Evolutionary conservation across 23 red algal genomes (phyloP).

Genomic region (Gracilaria domingensis): DNA sequence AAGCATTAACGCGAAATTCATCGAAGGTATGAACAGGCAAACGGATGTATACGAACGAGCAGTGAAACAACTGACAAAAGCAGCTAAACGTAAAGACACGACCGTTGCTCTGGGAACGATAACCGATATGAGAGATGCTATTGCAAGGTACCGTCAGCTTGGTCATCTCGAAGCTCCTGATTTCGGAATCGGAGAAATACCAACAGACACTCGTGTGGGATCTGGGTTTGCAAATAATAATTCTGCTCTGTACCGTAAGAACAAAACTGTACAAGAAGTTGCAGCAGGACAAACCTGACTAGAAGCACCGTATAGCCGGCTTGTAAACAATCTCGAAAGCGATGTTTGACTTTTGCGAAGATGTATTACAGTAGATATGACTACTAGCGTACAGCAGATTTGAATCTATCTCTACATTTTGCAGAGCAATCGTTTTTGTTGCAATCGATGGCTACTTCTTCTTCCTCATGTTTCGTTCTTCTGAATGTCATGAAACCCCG

Average conservation of each 20-base stretch:
- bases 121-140: constrained; percentile 58
- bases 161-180: constrained; percentile 70
- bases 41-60: constrained; percentile 62
- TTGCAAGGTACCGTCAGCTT: constrained; percentile 53
- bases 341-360: background rate
- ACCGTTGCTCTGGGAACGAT: constrained; percentile 42
- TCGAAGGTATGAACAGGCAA: constrained; percentile 68
- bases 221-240: constrained; percentile 88
- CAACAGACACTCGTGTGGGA: constrained; percentile 64
- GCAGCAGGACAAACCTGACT: constrained; percentile 31
- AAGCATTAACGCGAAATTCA: constrained; percentile 62
- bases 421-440: background rate
- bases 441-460: background rate
- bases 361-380: background rate
- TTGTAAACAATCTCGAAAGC: background rate
- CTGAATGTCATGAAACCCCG: constrained; percentile 62
- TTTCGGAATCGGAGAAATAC: constrained; percentile 81
- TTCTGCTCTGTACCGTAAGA: constrained; percentile 75
- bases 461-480: background rate
- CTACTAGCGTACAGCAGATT: background rate
- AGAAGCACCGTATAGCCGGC: too few relatives aligned
- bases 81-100: constrained; percentile 66
- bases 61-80: constrained; percentile 59
- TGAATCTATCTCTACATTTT: background rate
- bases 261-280: constrained; percentile 62